Percentiles rank a stretch among this genome's conserved stretches.
Evolutionary conservation across 352 stramenopile species (phyloP).

Genomic region (Achlya hypogyna): DNA sequence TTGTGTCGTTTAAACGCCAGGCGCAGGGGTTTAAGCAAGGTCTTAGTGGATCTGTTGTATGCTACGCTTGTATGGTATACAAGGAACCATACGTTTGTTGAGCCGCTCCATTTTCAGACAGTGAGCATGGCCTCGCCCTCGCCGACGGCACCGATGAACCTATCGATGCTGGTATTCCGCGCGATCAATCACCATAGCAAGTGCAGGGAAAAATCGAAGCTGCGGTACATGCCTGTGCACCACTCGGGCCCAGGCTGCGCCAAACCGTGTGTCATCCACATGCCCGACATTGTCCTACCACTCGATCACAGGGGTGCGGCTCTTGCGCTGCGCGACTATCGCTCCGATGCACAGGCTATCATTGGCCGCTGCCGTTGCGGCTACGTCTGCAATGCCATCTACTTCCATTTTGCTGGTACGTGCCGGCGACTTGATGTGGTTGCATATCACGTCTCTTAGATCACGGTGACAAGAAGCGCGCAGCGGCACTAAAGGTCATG

Average conservation of each 20-base stretch:
- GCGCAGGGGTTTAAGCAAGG: no score
- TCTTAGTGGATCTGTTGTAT: no score
- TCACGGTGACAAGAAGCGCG: conserved; percentile 28
- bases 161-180: neutral
- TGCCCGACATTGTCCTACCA: conserved; percentile 54
- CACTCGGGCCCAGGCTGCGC: conserved; percentile 17
- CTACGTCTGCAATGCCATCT: conserved; percentile 67
- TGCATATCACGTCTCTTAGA: neutral
- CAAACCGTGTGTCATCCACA: conserved; percentile 45
- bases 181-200: neutral
- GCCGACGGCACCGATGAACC: no score
- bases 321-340: conserved; percentile 48
- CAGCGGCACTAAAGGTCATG: conserved; percentile 78
- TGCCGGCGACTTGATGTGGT: neutral
- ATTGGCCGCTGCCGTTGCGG: conserved; percentile 74
- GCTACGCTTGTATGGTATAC: no score
- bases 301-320: conserved; percentile 58
- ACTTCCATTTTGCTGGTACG: conserved; percentile 44
- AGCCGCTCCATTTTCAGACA: no score
- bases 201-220: neutral
- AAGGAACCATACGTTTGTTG: no score
- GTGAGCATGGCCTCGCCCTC: no score
- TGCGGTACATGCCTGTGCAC: neutral
- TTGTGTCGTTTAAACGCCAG: no score
- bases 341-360: conserved; percentile 52